Base-by-base conservation (phyloP, 1,284 basidiomycete genomes). In the Tremellales sp. region DNA sequence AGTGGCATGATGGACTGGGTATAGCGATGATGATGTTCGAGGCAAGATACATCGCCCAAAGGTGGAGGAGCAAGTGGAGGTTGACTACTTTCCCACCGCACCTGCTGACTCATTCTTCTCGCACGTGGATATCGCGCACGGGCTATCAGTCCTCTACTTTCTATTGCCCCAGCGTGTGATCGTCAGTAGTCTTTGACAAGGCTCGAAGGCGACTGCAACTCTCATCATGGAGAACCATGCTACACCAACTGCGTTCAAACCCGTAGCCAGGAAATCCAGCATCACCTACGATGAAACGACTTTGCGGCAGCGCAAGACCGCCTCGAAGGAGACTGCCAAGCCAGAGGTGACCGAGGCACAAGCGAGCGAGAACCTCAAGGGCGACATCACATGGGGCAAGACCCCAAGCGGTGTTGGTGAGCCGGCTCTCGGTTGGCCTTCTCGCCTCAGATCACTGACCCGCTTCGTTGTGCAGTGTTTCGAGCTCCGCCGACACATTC, bases 401-500 rank as follows among this genome's bases (percentile, higher is more conserved):
- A 92, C 89, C 0, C 86, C 87, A 8, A 70, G 78, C 46, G 90
- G 88, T 26, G 80, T 83, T 75, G 86, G 88, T 87, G 57, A 45
- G 78, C 71, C n/a, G 33, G n/a, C 7, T 45, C 18, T 38, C 12
- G 38, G 8, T 18, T 48, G 10, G 34, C 31, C 9, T 19, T 40
- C 40, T 5, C n/a, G 19, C 19, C 29, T n/a, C 13, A 34, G 14
- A 18, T 18, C 24, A 38, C 25, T 18, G 28, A 27, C 16, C 36
- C 27, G 16, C 18, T 28, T 25, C n/a, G 40, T 34, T 8, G 29
- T 14, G 27, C 66, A 92, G 92, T 95, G 10, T 98, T 98, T 70
- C 81, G 82, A 45, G 92, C 97, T 29, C 94, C 94, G 8, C 86
- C 89, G 34, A 98, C 95, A 0, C 89, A 95, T 67, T 91, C 95